Evolutionary conservation across 176 grass and related monocot genomes (phyloP), one percentile per base, ranked within the genome.

Genomic region (Oryza australiensis): DNA sequence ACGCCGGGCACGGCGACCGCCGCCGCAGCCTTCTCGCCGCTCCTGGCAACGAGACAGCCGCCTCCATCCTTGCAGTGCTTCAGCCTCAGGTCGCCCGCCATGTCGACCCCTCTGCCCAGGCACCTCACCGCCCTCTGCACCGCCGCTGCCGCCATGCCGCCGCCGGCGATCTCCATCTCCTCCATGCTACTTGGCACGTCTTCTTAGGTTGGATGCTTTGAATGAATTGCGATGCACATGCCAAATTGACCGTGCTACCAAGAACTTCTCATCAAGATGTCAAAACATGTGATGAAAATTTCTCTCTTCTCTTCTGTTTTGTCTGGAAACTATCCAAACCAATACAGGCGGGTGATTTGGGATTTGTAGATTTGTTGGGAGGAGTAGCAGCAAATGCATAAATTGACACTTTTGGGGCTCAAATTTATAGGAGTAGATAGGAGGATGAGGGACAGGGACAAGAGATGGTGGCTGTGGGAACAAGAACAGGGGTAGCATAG

Each of bases 51-150:
- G 11, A 98, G 65, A 40, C 88, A 68, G 0, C 85, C 90, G 3
- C 82, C 91, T 4, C 26, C 80, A 5, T 67, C 74, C 75, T 94
- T 91, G 88, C 92, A 93, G 83, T 95, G 87, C 85, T 93, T 94
- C 66, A 89, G 79, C 80, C 87, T 81, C 35, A 93, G 87, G 81
- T 98, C 93, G 38, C 76, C 75, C 0, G 92, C 35, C 64, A 98
- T 91, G 71, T 98, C 96, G 70, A 98, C 72, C 7, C 96, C 96
- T 78, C 18, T 85, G 38, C 96, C 96, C 33, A 98, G 82, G 82
- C 82, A 93, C 60, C 73, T 72, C 85, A 84, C 53, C 28, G 93
- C 92, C 12, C 68, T 86, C 80, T 86, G 87, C 71, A 93, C 81
- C 6, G 43, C 92, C 5, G 66, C 35, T 7, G 33, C 65, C 26